These are phyloP conservation scores for Helotiales sp. DNA, from an alignment of 2,329 filamentous ascomycete genomes.

Conservation along the genomic window DNA sequence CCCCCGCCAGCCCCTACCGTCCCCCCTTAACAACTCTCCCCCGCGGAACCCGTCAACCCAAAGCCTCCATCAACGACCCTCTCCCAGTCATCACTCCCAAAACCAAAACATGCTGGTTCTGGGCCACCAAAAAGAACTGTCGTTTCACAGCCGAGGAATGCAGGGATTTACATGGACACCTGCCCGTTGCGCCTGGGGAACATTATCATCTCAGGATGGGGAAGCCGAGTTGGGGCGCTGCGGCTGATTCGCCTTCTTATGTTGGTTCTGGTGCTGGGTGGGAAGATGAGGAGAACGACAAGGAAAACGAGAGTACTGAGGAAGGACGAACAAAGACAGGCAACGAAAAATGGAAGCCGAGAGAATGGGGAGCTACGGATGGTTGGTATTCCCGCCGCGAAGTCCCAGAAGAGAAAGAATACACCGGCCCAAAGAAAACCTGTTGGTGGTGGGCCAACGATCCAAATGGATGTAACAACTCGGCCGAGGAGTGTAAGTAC, in stretches of 20 bases:
- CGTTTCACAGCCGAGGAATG: slow-evolving; percentile 31
- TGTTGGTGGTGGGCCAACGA: slow-evolving; percentile 25
- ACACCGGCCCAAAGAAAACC: slow-evolving; percentile 6
- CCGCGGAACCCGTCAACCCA: neutral
- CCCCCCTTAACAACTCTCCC: neutral
- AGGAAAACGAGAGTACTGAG: too few relatives aligned
- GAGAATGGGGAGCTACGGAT: too few relatives aligned
- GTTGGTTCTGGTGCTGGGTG: too few relatives aligned
- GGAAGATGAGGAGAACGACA: too few relatives aligned
- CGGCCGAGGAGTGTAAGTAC: slow-evolving; percentile 19
- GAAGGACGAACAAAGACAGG: too few relatives aligned
- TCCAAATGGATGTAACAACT: slow-evolving; percentile 6
- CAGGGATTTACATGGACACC: slow-evolving; percentile 24
- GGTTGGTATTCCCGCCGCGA: too few relatives aligned
- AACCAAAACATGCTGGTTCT: slow-evolving; percentile 26
- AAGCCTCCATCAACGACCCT: slow-evolving; percentile 11
- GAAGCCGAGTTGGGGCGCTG: slow-evolving; percentile 26
- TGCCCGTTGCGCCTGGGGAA: slow-evolving; percentile 1
- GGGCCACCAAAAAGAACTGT: slow-evolving; percentile 18
- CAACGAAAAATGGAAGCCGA: too few relatives aligned
- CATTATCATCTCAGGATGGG: slow-evolving; percentile 23
- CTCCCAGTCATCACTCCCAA: slow-evolving; percentile 19
- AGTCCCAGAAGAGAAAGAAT: neutral
- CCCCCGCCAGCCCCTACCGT: neutral
- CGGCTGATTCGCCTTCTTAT: slow-evolving; percentile 14